phyloP scores from a whole-genome alignment of 164 flowering plant species.

The Taxillus chinensis region DNA sequence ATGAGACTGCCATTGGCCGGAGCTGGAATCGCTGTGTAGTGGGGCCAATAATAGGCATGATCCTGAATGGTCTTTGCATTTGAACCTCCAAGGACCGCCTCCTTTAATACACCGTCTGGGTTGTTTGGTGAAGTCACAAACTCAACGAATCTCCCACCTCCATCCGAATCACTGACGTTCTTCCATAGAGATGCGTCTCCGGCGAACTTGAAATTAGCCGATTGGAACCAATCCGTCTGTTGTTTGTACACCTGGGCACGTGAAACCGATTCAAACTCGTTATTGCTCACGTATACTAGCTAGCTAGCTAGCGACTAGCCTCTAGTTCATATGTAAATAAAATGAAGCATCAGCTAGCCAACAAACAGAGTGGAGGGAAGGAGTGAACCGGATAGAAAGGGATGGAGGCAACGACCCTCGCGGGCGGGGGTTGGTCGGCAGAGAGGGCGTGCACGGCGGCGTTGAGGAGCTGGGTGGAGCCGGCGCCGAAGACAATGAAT shows the following conservation, averaged over 20 bases:
- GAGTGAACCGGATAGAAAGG: slow-evolving; percentile 46
- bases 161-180: slow-evolving; percentile 14
- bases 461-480: slow-evolving; percentile 61
- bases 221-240: slow-evolving; percentile 30
- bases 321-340: not conserved
- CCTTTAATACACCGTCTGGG: slow-evolving; percentile 46
- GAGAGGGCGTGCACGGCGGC: slow-evolving; percentile 63
- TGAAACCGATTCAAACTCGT: too few relatives aligned
- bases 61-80: slow-evolving; percentile 36
- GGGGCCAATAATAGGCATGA: slow-evolving; percentile 78
- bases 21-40: slow-evolving; percentile 50
- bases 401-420: slow-evolving; percentile 42
- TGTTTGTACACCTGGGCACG: slow-evolving; percentile 22
- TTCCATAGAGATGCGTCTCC: slow-evolving; percentile 39
- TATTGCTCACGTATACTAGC: not conserved
- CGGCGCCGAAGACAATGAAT: slow-evolving; percentile 51
- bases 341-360: too few relatives aligned
- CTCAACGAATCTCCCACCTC: slow-evolving; percentile 26
- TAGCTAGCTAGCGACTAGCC: not conserved
- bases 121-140: slow-evolving; percentile 83
- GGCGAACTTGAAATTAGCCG: slow-evolving; percentile 23
- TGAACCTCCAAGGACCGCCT: slow-evolving; percentile 30
- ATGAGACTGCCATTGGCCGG: slow-evolving; percentile 54
- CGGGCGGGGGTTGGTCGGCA: slow-evolving; percentile 10
- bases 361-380: not conserved